phyloP scores from a whole-genome alignment of 257 asterid genomes.

The Solanum paucissectum region DNA sequence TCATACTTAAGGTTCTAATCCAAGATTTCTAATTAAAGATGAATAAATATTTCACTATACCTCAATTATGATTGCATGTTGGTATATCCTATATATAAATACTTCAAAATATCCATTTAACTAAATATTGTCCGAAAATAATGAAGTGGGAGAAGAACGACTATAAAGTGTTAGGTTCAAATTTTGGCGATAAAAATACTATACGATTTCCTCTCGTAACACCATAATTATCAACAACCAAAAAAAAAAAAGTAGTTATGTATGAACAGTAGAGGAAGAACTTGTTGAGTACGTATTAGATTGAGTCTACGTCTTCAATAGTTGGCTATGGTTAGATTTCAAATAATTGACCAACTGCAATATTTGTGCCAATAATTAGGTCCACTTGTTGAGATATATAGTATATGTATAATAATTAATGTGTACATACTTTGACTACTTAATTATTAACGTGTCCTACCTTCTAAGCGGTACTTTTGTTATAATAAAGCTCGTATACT shows the following conservation, averaged over 20 bases:
- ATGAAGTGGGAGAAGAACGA: neutral
- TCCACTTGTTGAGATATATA: neutral
- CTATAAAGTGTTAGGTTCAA: neutral
- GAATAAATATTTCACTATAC: neutral
- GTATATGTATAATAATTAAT: neutral
- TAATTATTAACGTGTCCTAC: neutral
- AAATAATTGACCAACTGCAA: neutral
- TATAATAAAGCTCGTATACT: neutral
- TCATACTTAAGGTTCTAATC: neutral
- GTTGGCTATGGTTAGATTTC: neutral
- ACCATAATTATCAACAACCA: neutral
- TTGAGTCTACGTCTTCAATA: neutral
- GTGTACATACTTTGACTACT: neutral
- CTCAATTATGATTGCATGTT: neutral
- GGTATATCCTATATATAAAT: neutral
- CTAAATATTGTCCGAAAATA: neutral
- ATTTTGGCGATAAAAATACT: neutral
- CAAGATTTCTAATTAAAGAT: neutral
- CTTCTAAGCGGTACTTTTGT: neutral
- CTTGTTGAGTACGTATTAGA: neutral
- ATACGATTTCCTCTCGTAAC: neutral
- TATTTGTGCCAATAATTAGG: neutral
- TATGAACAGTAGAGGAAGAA: neutral
- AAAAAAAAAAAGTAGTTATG: neutral
- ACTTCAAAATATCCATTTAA: neutral